These are phyloP conservation scores for Triticum turgidum DNA, from an alignment of 176 grass and related monocot genomes.

Conservation along the genomic window DNA sequence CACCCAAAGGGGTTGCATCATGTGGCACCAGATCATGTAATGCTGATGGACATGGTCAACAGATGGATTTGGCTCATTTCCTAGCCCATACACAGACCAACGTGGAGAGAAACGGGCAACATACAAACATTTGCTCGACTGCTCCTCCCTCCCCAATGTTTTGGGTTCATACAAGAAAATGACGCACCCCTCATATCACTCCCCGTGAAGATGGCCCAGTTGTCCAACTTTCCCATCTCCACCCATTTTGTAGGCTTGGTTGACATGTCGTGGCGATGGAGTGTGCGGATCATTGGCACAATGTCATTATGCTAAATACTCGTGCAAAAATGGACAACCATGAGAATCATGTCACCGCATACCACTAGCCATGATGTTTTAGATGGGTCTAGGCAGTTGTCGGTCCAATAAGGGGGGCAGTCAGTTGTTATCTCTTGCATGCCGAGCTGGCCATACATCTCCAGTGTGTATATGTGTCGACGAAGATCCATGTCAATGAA, in stretches of 20 bases:
- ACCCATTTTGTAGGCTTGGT: no score
- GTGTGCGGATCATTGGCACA: no score
- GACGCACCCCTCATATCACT: no score
- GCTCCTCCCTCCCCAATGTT: constrained; percentile 36
- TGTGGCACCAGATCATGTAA: no score
- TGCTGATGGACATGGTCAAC: neutral
- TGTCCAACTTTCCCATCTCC: no score
- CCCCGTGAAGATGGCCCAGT: no score
- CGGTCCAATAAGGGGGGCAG: neutral
- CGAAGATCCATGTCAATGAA: constrained; percentile 13
- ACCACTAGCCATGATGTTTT: neutral
- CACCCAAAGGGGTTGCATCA: no score
- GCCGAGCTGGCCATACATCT: constrained; percentile 13
- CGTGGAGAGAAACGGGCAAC: neutral
- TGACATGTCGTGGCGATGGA: no score
- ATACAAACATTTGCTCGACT: constrained; percentile 40
- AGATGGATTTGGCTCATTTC: neutral
- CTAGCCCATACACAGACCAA: constrained; percentile 17
- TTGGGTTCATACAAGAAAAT: no score
- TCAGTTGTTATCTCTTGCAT: constrained; percentile 12
- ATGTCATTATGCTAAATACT: no score
- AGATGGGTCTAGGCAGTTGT: neutral
- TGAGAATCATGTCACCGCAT: no score
- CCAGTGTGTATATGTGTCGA: neutral
- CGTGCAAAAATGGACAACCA: no score